phyloP scores from a whole-genome alignment of 2,329 filamentous ascomycete species.

The Xylariomycetidae sp. region DNA sequence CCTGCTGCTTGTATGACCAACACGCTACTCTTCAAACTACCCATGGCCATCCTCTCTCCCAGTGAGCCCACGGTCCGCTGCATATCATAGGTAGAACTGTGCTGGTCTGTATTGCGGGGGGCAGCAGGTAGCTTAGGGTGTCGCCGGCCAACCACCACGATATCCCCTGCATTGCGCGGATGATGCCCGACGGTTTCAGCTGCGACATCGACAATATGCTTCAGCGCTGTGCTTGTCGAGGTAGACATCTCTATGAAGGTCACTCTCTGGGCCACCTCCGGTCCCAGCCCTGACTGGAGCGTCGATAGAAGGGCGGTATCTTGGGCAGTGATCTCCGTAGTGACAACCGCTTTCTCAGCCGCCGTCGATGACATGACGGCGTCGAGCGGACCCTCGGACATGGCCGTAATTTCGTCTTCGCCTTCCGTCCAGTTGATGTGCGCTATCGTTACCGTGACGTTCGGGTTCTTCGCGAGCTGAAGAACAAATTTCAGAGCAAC shows the following conservation, averaged over 20 bases:
- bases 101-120: slow-evolving; percentile 12
- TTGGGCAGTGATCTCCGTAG: slow-evolving; percentile 27
- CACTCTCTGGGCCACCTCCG: slow-evolving; percentile 28
- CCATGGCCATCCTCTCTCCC: slow-evolving; percentile 53
- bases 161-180: slow-evolving; percentile 61
- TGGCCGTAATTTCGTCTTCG: slow-evolving; percentile 21
- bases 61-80: slow-evolving; percentile 52
- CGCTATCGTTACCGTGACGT: slow-evolving; percentile 72
- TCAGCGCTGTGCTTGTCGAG: slow-evolving; percentile 32
- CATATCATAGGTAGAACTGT: slow-evolving; percentile 32
- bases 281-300: slow-evolving; percentile 27
- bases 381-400: slow-evolving; percentile 11
- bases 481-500: slow-evolving; percentile 74
- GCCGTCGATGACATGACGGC: slow-evolving; percentile 7
- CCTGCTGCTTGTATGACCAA: slow-evolving; percentile 60
- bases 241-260: slow-evolving; percentile 45
- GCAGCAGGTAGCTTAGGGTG: slow-evolving; percentile 28
- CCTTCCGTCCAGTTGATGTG: slow-evolving; percentile 40
- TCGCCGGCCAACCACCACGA: slow-evolving; percentile 60
- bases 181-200: slow-evolving; percentile 53
- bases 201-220: slow-evolving; percentile 46
- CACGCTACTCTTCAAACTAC: slow-evolving; percentile 58
- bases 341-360: slow-evolving; percentile 18
- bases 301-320: slow-evolving; percentile 30
- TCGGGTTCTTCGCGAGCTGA: slow-evolving; percentile 73